phyloP scores from a whole-genome alignment of 495 filamentous ascomycete species.

The Trichoderma parareesei region DNA sequence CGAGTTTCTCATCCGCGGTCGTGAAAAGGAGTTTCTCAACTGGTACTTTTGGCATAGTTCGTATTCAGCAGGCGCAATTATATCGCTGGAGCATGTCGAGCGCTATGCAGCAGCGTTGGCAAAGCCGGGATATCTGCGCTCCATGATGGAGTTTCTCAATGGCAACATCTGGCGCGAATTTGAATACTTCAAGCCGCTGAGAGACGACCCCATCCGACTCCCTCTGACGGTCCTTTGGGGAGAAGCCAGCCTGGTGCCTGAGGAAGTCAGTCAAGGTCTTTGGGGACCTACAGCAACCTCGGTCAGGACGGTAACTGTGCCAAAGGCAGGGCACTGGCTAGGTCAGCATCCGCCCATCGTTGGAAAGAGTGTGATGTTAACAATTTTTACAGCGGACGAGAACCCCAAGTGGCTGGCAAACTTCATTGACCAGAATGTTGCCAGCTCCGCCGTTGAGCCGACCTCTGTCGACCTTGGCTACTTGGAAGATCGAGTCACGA shows the following conservation, averaged over 20 bases:
- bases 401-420: not conserved
- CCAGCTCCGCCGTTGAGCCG: not conserved
- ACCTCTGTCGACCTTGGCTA: not conserved
- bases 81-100: conserved; percentile 2
- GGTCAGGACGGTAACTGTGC: not conserved
- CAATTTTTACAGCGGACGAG: not conserved
- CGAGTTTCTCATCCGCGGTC: conserved; percentile 31
- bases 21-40: conserved; percentile 30
- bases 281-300: conserved; percentile 3
- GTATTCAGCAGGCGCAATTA: not conserved
- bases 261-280: not conserved
- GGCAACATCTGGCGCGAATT: not conserved
- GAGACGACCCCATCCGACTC: not conserved
- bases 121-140: not conserved
- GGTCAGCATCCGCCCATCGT: not conserved
- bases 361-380: not conserved
- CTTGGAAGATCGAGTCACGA: not conserved
- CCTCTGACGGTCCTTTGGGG: not conserved
- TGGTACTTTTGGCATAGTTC: conserved; percentile 36
- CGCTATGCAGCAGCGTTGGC: not conserved
- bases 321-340: conserved; percentile 2
- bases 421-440: conserved; percentile 4
- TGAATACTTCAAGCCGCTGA: conserved; percentile 3
- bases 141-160: conserved; percentile 1
- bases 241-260: not conserved